Conservation (phyloP, 768 basidiomycete genomes). For the Termitomyces sp. region DNA sequence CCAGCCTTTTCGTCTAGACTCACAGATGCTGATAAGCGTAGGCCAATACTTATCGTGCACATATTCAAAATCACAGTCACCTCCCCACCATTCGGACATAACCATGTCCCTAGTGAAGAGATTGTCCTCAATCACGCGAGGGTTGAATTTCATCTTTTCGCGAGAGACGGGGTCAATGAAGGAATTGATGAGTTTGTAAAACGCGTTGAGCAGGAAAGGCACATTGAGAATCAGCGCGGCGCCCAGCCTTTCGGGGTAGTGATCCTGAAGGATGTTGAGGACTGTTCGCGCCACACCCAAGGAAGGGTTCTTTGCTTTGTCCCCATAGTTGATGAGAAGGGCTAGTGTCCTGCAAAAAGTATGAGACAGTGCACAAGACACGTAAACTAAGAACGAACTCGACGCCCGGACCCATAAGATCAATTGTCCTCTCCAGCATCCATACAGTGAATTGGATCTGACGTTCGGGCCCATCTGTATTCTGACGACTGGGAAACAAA, state of each 20-base stretch:
- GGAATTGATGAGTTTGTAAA: constrained; percentile 74
- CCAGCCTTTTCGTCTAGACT: constrained; percentile 42
- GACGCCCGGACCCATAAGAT: constrained; percentile 76
- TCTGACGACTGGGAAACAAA: constrained; percentile 66
- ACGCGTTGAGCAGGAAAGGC: constrained; percentile 70
- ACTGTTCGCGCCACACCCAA: constrained; percentile 38
- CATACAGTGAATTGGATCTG: constrained; percentile 75
- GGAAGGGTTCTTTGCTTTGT: constrained; percentile 54
- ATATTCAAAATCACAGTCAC: constrained; percentile 62
- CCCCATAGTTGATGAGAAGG: constrained; percentile 74
- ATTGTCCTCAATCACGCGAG: constrained; percentile 55
- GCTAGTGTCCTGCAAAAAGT: constrained; percentile 45
- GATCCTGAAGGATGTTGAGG: constrained; percentile 66
- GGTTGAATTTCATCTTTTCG: constrained; percentile 72
- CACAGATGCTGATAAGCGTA: constrained; percentile 48
- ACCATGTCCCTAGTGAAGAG: constrained; percentile 69
- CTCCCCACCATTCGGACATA: constrained; percentile 67
- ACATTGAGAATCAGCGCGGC: constrained; percentile 69
- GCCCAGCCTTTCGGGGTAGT: constrained; percentile 86
- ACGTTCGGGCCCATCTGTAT: constrained; percentile 60
- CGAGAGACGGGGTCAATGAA: constrained; percentile 83
- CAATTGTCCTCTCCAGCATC: constrained; percentile 70
- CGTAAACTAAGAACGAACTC: constrained; percentile 45
- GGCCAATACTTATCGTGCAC: constrained; percentile 75
- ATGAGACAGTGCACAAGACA: not conserved